phyloP scores from a whole-genome alignment of 2,329 filamentous ascomycete species.

The Beauveria sp. region DNA sequence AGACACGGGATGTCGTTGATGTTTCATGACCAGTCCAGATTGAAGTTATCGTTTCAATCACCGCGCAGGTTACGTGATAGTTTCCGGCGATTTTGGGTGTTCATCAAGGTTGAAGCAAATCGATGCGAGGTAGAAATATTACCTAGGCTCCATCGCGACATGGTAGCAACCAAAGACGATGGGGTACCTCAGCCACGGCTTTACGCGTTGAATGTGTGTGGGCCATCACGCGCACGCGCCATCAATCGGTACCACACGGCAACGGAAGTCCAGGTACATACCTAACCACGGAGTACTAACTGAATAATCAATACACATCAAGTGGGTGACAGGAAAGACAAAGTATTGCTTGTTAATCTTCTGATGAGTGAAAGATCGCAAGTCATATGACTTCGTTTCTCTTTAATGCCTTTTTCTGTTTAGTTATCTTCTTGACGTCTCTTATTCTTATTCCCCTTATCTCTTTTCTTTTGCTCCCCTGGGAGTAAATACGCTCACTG shows the following conservation, averaged over 20 bases:
- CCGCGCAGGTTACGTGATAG: background rate
- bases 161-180: background rate
- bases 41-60: background rate
- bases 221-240: background rate
- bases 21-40: background rate
- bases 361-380: too few species aligned
- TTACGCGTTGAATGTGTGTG: background rate
- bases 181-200: background rate
- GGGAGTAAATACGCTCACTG: too few species aligned
- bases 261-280: too few species aligned
- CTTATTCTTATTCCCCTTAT: too few species aligned
- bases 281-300: too few species aligned
- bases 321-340: too few species aligned
- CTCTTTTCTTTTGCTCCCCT: too few species aligned
- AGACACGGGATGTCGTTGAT: background rate
- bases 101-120: background rate
- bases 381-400: too few species aligned
- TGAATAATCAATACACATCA: too few species aligned
- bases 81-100: background rate
- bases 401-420: too few species aligned
- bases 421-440: too few species aligned
- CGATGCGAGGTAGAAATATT: background rate
- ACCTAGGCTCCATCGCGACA: background rate
- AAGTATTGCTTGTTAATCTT: too few species aligned
- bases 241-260: background rate